Base-by-base conservation (phyloP, 2,329 filamentous ascomycete genomes). In the Ceratocystis colombiana region DNA sequence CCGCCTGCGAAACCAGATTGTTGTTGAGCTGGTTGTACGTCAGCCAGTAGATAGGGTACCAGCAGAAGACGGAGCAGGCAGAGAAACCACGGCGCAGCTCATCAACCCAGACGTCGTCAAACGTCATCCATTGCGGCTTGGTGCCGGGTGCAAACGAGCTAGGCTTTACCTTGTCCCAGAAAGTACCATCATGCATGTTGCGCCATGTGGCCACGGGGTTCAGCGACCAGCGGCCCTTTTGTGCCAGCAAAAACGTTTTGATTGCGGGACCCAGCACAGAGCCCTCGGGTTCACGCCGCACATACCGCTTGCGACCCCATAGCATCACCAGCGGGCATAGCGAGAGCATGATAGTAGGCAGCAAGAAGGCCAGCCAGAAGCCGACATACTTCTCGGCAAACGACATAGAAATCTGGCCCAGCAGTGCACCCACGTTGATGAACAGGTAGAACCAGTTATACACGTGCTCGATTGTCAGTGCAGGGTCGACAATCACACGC, bases 71-170 rank as follows among this genome's bases (percentile, higher is more conserved):
- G 55, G 82, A 78, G 73, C 86, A 88, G 17, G 86, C 86, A 65
- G 80, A 78, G 69, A 88, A 79, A 7, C 87, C 88, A 75, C 88
- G 84, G 55, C 79, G 79, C 33, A 90, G 81, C 73, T 90, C 87
- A 72, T 89, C 88, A 46, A 92, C 88, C 87, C 87, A 92, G 22
- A 82, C 82, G 70, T 92, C 88, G 69, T 91, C 87, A 71, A 90
- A 90, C 1, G 82, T 87, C 86, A 91, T 91, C 86, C 87, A 90
- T 0, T 71, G 70, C 0, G 85, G 88, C 46, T 82, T 83, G 62
- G 76, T 75, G 22, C 75, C 76, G 53, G 79, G 76, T 25, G 78
- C 77, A 48, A 88, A 80, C n/a, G 76, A 76, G 70, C 83, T 87
- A 0, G 88, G 88, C 78, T 89, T 89, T 68, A 86, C 84, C 7